A percentile compares a stretch with the other conserved stretches of the same genome.
Evolutionary conservation across 2,329 filamentous ascomycete genomes (phyloP).

Genomic region (Boeremia lycopersici): DNA sequence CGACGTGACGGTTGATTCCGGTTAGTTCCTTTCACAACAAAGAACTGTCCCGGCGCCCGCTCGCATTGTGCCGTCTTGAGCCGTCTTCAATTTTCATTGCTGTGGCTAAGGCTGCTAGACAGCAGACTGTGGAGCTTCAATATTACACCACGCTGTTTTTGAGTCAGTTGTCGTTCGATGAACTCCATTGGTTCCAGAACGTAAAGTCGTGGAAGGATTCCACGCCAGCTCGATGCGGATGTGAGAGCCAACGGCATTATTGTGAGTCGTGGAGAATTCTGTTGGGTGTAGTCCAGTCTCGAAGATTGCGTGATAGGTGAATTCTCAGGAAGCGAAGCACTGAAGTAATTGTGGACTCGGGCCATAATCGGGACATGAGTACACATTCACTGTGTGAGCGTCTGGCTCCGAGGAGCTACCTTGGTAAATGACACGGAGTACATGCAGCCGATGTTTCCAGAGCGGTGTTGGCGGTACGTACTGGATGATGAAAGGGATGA

Average conservation of each 20-base stretch:
- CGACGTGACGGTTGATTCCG: conserved; percentile 7
- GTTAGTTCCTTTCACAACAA: conserved; percentile 11
- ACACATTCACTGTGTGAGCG: neutral
- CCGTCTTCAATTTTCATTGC: conserved; percentile 5
- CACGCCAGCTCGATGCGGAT: conserved; percentile 9
- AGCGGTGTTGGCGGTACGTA: too few relatives aligned
- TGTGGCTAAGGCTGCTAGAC: conserved; percentile 16
- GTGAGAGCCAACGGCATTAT: conserved; percentile 1
- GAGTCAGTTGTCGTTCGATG: conserved; percentile 16
- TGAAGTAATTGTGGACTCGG: conserved; percentile 17
- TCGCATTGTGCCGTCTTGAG: conserved; percentile 16
- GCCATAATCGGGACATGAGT: conserved; percentile 7
- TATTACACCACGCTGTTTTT: conserved; percentile 10
- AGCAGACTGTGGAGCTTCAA: conserved; percentile 15
- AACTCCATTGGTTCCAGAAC: conserved; percentile 6
- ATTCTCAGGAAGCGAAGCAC: conserved; percentile 6
- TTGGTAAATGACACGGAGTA: neutral
- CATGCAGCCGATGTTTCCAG: neutral
- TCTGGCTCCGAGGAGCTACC: neutral
- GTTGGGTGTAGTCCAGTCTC: conserved; percentile 7
- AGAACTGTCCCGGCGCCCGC: conserved; percentile 4
- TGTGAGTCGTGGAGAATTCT: conserved; percentile 17
- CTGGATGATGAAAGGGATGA: neutral
- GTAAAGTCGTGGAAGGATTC: conserved; percentile 13
- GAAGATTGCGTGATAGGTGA: conserved; percentile 10